Evolutionary conservation across 148 eudicot genomes (phyloP).

Genomic region (Arctostaphylos glauca): DNA sequence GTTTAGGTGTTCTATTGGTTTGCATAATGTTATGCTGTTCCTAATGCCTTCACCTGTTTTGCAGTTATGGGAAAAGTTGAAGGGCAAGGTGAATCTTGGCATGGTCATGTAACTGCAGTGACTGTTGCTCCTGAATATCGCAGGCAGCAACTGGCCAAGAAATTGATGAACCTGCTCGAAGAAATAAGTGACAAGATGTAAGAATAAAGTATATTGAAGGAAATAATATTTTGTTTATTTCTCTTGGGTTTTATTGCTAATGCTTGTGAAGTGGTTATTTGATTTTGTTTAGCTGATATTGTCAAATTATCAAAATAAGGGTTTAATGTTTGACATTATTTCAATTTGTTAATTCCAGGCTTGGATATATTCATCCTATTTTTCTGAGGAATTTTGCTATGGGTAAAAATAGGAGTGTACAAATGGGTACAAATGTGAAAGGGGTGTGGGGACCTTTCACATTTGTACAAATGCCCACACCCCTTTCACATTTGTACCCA

Average conservation of each 20-base stretch:
- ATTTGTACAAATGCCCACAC: too few species aligned
- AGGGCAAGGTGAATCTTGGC: slow-evolving; percentile 99
- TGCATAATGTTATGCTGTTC: neutral
- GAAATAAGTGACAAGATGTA: slow-evolving; percentile 88
- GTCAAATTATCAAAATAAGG: neutral
- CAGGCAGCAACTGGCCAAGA: slow-evolving; percentile 88
- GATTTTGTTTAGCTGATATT: neutral
- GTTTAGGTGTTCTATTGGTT: neutral
- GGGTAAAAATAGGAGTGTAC: too few species aligned
- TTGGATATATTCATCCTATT: neutral
- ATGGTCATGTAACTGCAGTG: slow-evolving; percentile 98
- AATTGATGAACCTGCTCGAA: slow-evolving; percentile 86
- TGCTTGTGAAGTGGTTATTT: neutral
- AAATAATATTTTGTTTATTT: neutral
- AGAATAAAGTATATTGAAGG: slow-evolving; percentile 24
- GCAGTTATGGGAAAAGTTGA: slow-evolving; percentile 99
- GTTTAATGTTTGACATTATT: neutral
- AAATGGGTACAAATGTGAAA: too few species aligned
- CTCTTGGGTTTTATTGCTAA: neutral
- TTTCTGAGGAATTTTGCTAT: too few species aligned
- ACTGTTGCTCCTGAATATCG: slow-evolving; percentile 96
- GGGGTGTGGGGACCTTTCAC: too few species aligned
- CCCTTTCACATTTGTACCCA: too few species aligned
- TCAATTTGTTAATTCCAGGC: neutral
- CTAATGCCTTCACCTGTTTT: slow-evolving; percentile 3